A percentile compares a stretch with the other conserved stretches of the same genome.
Evolutionary conservation across 345 rosid species (phyloP).

Genomic region (Gossypioides kirkii): DNA sequence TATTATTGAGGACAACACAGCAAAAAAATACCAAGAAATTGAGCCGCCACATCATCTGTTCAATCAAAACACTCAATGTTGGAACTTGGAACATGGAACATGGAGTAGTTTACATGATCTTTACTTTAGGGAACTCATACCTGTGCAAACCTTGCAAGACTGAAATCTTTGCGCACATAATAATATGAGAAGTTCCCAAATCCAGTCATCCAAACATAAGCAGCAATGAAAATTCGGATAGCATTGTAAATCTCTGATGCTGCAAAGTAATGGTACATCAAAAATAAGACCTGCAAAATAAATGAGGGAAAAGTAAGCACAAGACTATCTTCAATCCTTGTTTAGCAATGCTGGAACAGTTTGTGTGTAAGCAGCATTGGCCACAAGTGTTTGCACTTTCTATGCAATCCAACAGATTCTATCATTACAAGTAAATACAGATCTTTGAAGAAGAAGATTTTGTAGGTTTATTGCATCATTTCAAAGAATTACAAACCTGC

Average conservation of each 20-base stretch:
- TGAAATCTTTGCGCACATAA: conserved; percentile 94
- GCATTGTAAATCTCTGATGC: conserved; percentile 93
- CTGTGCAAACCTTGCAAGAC: conserved; percentile 95
- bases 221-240: conserved; percentile 87
- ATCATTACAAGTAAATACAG: conserved; percentile 1
- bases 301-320: not conserved
- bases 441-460: not conserved
- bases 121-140: conserved; percentile 32
- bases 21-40: conserved; percentile 88
- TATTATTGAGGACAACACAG: conserved; percentile 81
- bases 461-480: not conserved
- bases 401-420: not conserved
- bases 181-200: conserved; percentile 98
- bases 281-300: conserved; percentile 77
- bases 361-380: conserved; percentile 11
- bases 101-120: not conserved
- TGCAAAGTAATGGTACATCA: conserved; percentile 99
- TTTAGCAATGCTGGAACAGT: conserved; percentile 6
- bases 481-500: conserved; percentile 67
- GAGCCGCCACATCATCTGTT: conserved; percentile 99
- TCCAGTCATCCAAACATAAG: conserved; percentile 99
- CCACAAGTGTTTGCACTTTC: not conserved
- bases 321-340: not conserved
- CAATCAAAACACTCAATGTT: conserved; percentile 22
- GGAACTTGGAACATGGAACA: conserved; percentile 14